Base-by-base conservation (phyloP, 2,329 filamentous ascomycete genomes). In the Verticillium dahliae region DNA sequence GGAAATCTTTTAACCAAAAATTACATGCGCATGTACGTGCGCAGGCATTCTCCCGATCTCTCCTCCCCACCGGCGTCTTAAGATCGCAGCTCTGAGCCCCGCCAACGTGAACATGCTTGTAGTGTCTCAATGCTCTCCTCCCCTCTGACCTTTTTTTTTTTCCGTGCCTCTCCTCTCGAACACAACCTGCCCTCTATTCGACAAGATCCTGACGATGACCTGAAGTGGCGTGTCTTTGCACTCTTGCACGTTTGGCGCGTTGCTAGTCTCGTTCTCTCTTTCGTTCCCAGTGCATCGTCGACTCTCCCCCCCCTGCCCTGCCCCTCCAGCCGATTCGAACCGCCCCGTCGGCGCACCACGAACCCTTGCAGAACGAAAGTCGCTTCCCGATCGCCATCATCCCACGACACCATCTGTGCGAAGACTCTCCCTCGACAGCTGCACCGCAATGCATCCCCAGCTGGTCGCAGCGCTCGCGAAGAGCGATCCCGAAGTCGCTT, bases 401-500 rank as follows among this genome's bases (percentile, higher is more conserved):
- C 35, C 45, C 45, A 15, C 14, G 37, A 27, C 55, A 22, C 55
- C 27, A 38, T 34, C 35, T 56, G 55, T 27, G 34, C 45, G 45
- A 56, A 27, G 27, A 38, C 34, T n/a, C 27, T 56, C 15, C 31
- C 55, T 56, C 27, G 9, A 22, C 45, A 50, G 45, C 45, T 50
- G n/a, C 45, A 41, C 59, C n/a, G 45, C 66, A 31, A 78, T 78
- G 66, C 74, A 78, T 60, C 75, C 78, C 60, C 65, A 70, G 27
- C 72, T 72, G 62, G 68, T 65, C 22, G 70, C 73, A 37, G 72
- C 76, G 69, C 69, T 76, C 58, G 64, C 67, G 13, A 64, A 63
- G 61, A 67, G 69, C 62, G 62, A 64, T 61, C 74, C 78, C 61
- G 71, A 70, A 56, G 69, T 95, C 45, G 86, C 92, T 54, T 97